phyloP scores from a whole-genome alignment of 257 asterid genomes.

The Lantana camara region DNA sequence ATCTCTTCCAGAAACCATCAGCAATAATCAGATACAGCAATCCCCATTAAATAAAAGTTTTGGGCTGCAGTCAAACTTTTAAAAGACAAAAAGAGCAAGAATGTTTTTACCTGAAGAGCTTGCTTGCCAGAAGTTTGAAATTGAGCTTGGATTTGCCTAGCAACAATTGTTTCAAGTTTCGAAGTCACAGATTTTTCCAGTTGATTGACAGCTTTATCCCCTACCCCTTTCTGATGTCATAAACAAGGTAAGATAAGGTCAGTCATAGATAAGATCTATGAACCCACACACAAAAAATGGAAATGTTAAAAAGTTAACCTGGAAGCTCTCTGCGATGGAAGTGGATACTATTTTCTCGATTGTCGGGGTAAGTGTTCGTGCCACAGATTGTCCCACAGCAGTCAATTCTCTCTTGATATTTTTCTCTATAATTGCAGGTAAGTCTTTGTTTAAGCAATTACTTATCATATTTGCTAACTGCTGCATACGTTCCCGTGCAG shows the following conservation, averaged over 20 bases:
- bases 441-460: constrained; percentile 79
- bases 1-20: background rate
- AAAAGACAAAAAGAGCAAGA: background rate
- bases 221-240: constrained; percentile 88
- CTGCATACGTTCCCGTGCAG: constrained; percentile 65
- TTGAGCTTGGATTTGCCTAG: constrained; percentile 85
- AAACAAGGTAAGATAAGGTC: constrained; percentile 31
- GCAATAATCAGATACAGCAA: background rate
- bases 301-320: constrained; percentile 52
- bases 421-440: constrained; percentile 77
- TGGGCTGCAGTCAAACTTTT: background rate
- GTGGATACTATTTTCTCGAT: constrained; percentile 77
- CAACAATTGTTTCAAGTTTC: constrained; percentile 83
- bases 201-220: constrained; percentile 87
- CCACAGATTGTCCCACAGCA: constrained; percentile 74
- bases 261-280: background rate
- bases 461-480: constrained; percentile 60
- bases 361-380: constrained; percentile 64
- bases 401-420: constrained; percentile 75
- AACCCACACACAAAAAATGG: background rate
- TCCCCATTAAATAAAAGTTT: background rate
- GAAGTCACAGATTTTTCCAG: constrained; percentile 84
- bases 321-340: constrained; percentile 76
- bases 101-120: constrained; percentile 78
- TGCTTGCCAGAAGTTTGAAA: constrained; percentile 97